Evolutionary conservation across 148 eudicot species (phyloP).

Genomic region (Rhododendron williamsianum): DNA sequence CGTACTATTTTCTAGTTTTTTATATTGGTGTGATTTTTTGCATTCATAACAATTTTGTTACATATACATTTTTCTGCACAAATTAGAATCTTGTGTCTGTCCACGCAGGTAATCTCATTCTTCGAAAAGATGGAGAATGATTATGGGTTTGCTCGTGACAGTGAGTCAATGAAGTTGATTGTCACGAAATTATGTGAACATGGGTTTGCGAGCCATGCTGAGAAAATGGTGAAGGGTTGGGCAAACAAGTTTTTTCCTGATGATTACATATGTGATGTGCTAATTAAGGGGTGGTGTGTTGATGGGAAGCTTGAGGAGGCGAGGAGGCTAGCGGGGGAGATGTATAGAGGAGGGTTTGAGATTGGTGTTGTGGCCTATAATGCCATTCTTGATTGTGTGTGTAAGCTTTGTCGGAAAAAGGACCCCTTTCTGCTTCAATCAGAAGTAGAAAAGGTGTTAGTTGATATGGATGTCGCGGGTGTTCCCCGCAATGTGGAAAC

Average conservation of each 20-base stretch:
- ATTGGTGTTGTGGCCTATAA: constrained; percentile 60
- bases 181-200: constrained; percentile 62
- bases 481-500: constrained; percentile 81
- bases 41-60: not conserved
- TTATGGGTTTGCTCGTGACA: constrained; percentile 55
- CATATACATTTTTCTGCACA: not conserved
- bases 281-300: constrained; percentile 87
- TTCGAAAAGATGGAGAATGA: constrained; percentile 64
- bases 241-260: constrained; percentile 86
- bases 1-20: not conserved
- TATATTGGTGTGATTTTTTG: not conserved
- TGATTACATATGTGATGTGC: constrained; percentile 65
- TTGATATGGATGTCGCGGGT: constrained; percentile 88
- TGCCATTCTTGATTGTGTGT: constrained; percentile 79
- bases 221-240: constrained; percentile 65
- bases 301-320: constrained; percentile 87
- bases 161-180: constrained; percentile 40
- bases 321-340: constrained; percentile 66
- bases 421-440: constrained; percentile 59
- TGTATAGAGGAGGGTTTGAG: constrained; percentile 89
- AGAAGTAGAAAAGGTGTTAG: constrained; percentile 58
- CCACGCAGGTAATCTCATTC: constrained; percentile 40
- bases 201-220: constrained; percentile 74
- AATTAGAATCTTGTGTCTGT: constrained; percentile 30
- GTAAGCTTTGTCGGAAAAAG: constrained; percentile 78